Evolutionary conservation across 129 eudicot genomes (phyloP).

Genomic region (Tanacetum coccineum): DNA sequence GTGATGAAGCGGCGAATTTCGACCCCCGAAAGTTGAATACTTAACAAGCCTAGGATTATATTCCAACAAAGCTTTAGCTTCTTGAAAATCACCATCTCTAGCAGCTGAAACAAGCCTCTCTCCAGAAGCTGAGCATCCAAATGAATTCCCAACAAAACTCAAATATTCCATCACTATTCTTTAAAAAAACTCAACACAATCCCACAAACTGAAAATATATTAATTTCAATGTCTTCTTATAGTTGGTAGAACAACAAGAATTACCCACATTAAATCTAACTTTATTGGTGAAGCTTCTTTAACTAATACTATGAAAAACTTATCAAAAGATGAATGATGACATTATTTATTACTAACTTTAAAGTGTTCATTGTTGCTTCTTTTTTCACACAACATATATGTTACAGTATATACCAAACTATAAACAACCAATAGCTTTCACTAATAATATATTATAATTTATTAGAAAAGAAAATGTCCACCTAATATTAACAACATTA

Average conservation of each 20-base stretch:
- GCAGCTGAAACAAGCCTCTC: conserved; percentile 98
- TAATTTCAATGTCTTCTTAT: conserved; percentile 16
- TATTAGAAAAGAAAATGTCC: conserved; percentile 11
- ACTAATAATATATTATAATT: conserved; percentile 2
- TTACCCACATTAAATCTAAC: conserved; percentile 22
- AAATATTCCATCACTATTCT: conserved; percentile 51
- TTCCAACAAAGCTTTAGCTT: conserved; percentile 88
- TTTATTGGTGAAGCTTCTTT: conserved; percentile 20
- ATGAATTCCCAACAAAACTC: conserved; percentile 82
- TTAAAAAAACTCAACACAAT: background rate
- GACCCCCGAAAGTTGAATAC: conserved; percentile 81
- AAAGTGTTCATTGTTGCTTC: conserved; percentile 26
- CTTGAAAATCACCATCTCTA: conserved; percentile 97
- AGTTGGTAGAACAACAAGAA: conserved; percentile 25
- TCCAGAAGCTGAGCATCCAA: conserved; percentile 98
- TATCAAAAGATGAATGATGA: conserved; percentile 10
- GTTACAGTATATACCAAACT: conserved; percentile 38
- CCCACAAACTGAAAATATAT: conserved; percentile 17
- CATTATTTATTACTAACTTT: conserved; percentile 9
- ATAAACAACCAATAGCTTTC: conserved; percentile 31
- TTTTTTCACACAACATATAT: conserved; percentile 20
- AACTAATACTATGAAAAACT: conserved; percentile 20
- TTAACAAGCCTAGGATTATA: conserved; percentile 84
- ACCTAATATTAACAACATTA: background rate
- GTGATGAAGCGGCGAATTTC: conserved; percentile 92